Evolutionary conservation across 352 stramenopile species (phyloP).

Genomic region (Pythium myriotylum): DNA sequence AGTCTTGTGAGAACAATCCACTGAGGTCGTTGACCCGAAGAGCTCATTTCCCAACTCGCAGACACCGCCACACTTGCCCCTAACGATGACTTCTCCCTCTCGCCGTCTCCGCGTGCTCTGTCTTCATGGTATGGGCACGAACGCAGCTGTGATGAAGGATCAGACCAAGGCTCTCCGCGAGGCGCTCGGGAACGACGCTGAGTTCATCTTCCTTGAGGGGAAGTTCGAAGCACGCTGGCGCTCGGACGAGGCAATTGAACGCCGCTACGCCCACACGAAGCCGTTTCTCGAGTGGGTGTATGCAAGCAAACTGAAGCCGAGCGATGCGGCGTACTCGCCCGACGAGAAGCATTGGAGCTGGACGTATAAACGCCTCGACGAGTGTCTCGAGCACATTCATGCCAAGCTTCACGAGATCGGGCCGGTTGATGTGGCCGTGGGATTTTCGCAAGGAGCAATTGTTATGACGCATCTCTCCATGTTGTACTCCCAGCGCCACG

Average conservation of each 20-base stretch:
- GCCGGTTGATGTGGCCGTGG: conserved; percentile 58
- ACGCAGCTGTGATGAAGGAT: conserved; percentile 52
- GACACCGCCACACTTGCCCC: no score
- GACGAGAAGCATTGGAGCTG: conserved; percentile 47
- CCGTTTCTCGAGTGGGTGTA: conserved; percentile 57
- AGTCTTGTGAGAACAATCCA: no score
- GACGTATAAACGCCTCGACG: conserved; percentile 48
- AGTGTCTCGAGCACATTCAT: conserved; percentile 47
- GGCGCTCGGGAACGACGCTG: conserved; percentile 41
- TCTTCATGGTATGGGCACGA: conserved; percentile 67
- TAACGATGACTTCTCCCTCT: no score
- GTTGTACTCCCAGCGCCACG: conserved; percentile 33
- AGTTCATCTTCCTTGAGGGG: conserved; percentile 64
- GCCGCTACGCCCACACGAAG: conserved; percentile 41
- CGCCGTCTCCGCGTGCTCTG: conserved; percentile 51
- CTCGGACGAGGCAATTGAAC: conserved; percentile 52
- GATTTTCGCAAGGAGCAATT: conserved; percentile 70
- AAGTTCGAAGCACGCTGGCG: conserved; percentile 40
- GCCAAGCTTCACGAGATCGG: conserved; percentile 43
- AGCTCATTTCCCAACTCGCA: no score
- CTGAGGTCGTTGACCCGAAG: no score
- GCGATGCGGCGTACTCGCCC: conserved; percentile 22
- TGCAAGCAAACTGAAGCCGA: conserved; percentile 23
- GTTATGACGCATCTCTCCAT: conserved; percentile 47
- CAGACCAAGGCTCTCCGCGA: conserved; percentile 49